Base-by-base conservation (phyloP, 495 filamentous ascomycete species). In the Aspergillus nanangensis region DNA sequence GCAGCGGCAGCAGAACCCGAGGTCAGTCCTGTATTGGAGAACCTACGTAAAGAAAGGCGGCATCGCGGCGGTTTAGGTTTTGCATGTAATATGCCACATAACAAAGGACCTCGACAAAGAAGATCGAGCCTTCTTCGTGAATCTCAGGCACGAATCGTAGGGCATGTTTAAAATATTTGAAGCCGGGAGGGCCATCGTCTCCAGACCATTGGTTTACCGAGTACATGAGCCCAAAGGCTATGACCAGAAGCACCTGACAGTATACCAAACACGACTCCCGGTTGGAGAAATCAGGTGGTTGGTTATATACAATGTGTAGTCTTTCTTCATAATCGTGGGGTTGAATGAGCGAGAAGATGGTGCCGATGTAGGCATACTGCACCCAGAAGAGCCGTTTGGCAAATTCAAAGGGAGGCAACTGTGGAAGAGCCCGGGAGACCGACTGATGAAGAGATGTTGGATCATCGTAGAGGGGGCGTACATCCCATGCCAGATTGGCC, bases 71-170 rank as follows among this genome's bases (percentile, higher is more conserved):
- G 47, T 77, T 77, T 19, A 77, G 57, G 40, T 72, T 77, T 53
- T 76, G 72, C 64, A 76, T 67, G 39, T 74, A 77, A 48, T 76
- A 74, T n/a, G 70, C 75, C 3, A 74, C 64, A 42, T 76, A 71
- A 22, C 71, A 70, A 1, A 78, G 51, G 0, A 72, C 71, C 50
- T 78, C 75, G 14, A 76, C 70, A 38, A 73, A 75, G 21, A 72
- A 62, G 9, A 78, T 70, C 0, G 71, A 76, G 1, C 70, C 71
- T 19, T 74, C 66, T 48, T 78, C 75, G 49, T 75, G 69, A 5
- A 72, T 64, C 35, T 76, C 71, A 10, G 72, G 73, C 9, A 78
- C 56, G 13, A 76, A 69, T 14, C 70, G 61, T 21, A 76, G 35
- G 0, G 75, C 73, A 42, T 71, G 53, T 44, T 68, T 65, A 45